Evolutionary conservation across 2,329 filamentous ascomycete species (phyloP).

Genomic region (Piedraia hortae): DNA sequence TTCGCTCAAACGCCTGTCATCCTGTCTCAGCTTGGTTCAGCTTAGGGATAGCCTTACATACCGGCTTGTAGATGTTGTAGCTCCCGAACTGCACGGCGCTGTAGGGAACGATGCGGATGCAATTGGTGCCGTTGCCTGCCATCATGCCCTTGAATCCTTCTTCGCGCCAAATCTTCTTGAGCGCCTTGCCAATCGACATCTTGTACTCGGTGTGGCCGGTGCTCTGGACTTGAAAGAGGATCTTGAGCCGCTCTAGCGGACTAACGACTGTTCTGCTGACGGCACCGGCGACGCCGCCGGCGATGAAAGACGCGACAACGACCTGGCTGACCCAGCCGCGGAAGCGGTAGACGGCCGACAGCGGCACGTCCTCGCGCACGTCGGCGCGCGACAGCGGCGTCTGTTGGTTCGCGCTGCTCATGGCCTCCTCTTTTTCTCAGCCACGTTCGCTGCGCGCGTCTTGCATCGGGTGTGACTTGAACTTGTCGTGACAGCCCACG

Average conservation of each 20-base stretch:
- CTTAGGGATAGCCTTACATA: too few species aligned
- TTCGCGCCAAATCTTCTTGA: constrained; percentile 87
- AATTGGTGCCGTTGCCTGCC: constrained; percentile 94
- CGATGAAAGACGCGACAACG: constrained; percentile 73
- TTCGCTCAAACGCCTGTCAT: constrained; percentile 41
- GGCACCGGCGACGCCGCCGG: constrained; percentile 76
- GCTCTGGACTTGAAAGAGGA: constrained; percentile 89
- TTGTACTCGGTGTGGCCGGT: constrained; percentile 79
- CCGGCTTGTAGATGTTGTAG: constrained; percentile 90
- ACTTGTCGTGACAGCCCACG: too few species aligned
- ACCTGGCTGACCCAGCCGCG: constrained; percentile 38
- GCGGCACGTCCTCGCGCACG: too few species aligned
- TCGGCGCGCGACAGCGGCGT: too few species aligned
- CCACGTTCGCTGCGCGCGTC: too few species aligned
- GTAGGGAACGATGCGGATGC: constrained; percentile 91
- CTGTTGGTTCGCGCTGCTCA: too few species aligned
- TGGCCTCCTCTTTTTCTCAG: too few species aligned
- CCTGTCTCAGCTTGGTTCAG: too few species aligned
- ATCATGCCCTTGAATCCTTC: constrained; percentile 95
- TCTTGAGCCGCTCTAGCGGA: constrained; percentile 83
- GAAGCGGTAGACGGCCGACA: constrained; percentile 2
- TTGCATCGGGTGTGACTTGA: too few species aligned
- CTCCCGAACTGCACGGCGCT: constrained; percentile 95
- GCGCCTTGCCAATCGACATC: constrained; percentile 62
- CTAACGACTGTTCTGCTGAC: constrained; percentile 96